Base-by-base conservation (phyloP, 306 rosid genomes). In the Prunus campanulata region DNA sequence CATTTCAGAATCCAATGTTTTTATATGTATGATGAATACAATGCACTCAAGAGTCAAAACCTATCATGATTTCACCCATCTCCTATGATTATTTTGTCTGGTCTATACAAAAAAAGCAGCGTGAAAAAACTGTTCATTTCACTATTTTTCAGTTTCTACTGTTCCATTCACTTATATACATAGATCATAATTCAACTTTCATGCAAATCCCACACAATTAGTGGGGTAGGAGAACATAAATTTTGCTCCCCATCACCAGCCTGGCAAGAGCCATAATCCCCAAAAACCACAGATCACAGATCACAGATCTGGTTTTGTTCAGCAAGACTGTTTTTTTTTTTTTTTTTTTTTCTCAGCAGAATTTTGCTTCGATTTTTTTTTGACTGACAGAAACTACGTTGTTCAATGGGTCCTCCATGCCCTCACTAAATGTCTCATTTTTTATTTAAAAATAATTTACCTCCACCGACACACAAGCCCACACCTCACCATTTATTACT, bases 391-490 rank as follows among this genome's bases (percentile, higher is more conserved):
- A 51, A 81, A 75, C 59, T 52, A 56, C 77, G 35, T 68, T 64
- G 83, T 75, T 76, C 86, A 74, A 70, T 67, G 74, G 78, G 60
- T 75, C 79, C 80, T 57, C 77, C 87, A 68, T 74, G 87, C 84
- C 67, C 81, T 44, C 80, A 85, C 81, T 91, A 74, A 88, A 79
- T 85, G 80, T 76, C 42, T 57, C 75, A 35, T 24, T 66, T 69
- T 75, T 79, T 57, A 66, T 68, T 51, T 29, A 52, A 64, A n/a
- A 44, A 18, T 24, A 24, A 1, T 57, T 66, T 30, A 47, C 73
- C 71, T 67, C 81, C 97, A 90, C 98, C 97, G 97, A 95, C 97
- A 84, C 50, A 30, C 66, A 54, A 71, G 70, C 52, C 27, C 4
- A 18, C 49, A 25, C 27, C 71, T 64, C 64, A 42, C 49, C 66